A percentile compares a stretch with the other conserved stretches of the same genome.
Conservation (phyloP, 331 rosid genomes). For the Malus hybrid region DNA sequence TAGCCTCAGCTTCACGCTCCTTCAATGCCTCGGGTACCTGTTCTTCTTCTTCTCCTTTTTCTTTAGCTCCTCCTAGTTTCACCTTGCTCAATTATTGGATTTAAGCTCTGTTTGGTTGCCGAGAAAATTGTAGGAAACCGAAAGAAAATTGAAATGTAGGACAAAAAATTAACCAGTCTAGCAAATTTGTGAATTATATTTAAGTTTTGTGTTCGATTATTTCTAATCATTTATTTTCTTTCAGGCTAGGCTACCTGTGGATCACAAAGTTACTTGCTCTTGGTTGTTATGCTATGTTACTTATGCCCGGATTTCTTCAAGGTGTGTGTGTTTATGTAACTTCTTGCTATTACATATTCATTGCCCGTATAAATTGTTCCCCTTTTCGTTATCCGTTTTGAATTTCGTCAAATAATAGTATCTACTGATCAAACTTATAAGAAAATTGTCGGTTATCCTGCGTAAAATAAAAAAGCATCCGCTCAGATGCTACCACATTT, state of each 20-base stretch:
- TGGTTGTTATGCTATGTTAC: constrained; percentile 67
- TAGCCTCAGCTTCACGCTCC: constrained; percentile 67
- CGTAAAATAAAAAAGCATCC: not conserved
- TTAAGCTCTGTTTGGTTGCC: not conserved
- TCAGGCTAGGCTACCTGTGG: constrained; percentile 97
- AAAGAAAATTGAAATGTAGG: not conserved
- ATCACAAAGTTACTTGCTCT: constrained; percentile 60
- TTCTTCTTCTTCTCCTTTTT: not conserved
- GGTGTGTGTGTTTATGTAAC: constrained; percentile 31
- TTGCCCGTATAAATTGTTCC: not conserved
- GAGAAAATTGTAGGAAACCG: not conserved
- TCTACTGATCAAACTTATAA: not conserved
- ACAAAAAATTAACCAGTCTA: not conserved
- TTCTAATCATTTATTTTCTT: constrained; percentile 30
- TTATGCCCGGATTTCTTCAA: constrained; percentile 90
- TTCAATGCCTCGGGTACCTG: constrained; percentile 71
- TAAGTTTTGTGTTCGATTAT: not conserved
- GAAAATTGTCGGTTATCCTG: not conserved
- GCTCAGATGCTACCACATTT: not conserved
- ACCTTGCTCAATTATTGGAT: not conserved
- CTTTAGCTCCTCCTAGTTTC: not conserved
- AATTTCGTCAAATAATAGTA: not conserved
- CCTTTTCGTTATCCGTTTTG: not conserved
- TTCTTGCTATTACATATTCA: not conserved
- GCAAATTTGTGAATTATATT: not conserved